A percentile compares a stretch with the other conserved stretches of the same genome.
phyloP scores from a whole-genome alignment of 75 land plant species.

The Sequoiadendron giganteum region DNA sequence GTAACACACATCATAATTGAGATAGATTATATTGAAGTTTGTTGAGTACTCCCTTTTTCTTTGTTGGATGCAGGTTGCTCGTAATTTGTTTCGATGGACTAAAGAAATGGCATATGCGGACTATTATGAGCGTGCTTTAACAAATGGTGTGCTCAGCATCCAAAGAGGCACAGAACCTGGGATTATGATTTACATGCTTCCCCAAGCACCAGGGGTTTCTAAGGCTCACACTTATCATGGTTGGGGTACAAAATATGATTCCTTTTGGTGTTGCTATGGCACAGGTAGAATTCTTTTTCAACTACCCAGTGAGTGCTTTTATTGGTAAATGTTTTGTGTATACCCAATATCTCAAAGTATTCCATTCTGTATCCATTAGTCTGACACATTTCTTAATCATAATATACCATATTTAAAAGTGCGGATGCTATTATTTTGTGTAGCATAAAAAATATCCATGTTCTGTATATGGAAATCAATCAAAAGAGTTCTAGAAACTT shows the following conservation, averaged over 20 bases:
- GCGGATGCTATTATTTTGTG: not conserved
- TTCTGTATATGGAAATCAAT: not conserved
- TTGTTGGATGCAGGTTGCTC: constrained; percentile 61
- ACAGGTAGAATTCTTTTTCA: constrained; percentile 47
- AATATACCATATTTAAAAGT: not conserved
- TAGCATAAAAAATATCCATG: not conserved
- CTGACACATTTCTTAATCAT: not conserved
- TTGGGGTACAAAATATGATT: constrained; percentile 80
- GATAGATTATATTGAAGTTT: not conserved
- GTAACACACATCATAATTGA: not conserved
- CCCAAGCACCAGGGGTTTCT: constrained; percentile 71
- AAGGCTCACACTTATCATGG: constrained; percentile 80
- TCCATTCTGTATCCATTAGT: not conserved
- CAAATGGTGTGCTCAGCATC: constrained; percentile 85
- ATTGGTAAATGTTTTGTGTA: not conserved
- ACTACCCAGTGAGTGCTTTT: not conserved
- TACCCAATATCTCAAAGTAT: not conserved
- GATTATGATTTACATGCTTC: constrained; percentile 97
- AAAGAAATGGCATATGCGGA: constrained; percentile 85
- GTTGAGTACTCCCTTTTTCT: not conserved
- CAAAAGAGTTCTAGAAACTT: not conserved
- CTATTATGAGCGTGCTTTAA: constrained; percentile 89
- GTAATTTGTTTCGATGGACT: constrained; percentile 89
- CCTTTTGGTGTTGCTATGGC: constrained; percentile 99
- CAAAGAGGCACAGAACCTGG: constrained; percentile 94